phyloP scores from a whole-genome alignment of 176 grass and related monocot genomes.

The Panicum miliaceum region DNA sequence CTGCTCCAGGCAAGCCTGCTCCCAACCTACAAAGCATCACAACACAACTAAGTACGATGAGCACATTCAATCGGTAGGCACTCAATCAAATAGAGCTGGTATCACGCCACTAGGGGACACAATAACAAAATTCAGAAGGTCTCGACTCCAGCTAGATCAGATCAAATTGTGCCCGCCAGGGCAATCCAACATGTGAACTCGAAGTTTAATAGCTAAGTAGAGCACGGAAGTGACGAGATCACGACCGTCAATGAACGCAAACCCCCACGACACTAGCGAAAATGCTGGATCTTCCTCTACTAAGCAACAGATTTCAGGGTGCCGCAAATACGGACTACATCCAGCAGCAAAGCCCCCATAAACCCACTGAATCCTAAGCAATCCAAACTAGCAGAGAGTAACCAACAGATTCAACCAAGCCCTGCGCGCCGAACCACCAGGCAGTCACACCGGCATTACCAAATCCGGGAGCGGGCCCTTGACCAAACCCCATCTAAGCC shows the following conservation, averaged over 20 bases:
- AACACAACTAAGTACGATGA: constrained; percentile 13
- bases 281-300: background rate
- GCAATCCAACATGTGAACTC: background rate
- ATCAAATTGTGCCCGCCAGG: background rate
- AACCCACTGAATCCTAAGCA: constrained; percentile 5
- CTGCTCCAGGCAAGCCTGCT: constrained; percentile 86
- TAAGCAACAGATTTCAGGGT: background rate
- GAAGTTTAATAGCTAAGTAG: background rate
- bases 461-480: constrained; percentile 8
- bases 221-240: background rate
- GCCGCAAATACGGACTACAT: background rate
- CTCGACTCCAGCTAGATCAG: background rate
- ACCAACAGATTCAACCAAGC: constrained; percentile 9
- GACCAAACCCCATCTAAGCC: background rate
- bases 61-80: background rate
- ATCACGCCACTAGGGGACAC: background rate
- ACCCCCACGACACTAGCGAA: background rate
- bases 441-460: background rate
- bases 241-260: no score
- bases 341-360: background rate
- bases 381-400: background rate
- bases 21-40: constrained; percentile 64
- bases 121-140: background rate
- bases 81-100: background rate
- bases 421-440: background rate